Evolutionary conservation across 1,284 basidiomycete genomes (phyloP), one percentile per base, ranked within the genome.

Genomic region (Trametes hirsuta): DNA sequence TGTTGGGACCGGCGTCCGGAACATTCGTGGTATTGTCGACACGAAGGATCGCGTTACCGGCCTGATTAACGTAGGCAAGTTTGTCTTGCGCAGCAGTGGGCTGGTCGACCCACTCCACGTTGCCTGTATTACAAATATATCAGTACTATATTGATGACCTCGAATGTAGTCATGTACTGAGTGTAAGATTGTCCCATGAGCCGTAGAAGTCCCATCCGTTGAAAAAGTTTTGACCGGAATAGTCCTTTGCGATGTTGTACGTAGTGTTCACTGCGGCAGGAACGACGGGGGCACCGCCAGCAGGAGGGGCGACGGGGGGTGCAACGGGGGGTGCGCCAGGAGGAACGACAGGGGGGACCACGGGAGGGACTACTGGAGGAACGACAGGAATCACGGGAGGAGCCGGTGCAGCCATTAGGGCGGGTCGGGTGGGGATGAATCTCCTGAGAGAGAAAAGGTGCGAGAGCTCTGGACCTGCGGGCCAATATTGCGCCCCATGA

Each of bases 141-240:
- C 4, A 53, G 49, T 41, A 8, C 21, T 53, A 90, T 88, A 64
- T 87, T 87, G 37, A 85, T 87, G 6, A 86, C 72, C 66, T 87
- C 84, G 69, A 88, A 86, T 54, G 74, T 14, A 15, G 12, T 46
- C 9, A 39, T 82, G 55, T 62, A 87, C 85, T 84, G 73, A 81
- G 81, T 1, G 86, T 87, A 44, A 84, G 80, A 63, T 87, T 85
- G 66, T 87, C 85, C 53, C 81, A 81, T 52, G 73, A 76, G 3
- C 81, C 83, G 65, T 81, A 85, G 68, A 82, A 88, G 53, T 82
- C 80, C 82, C 84, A 88, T n/a, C 76, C 73, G 62, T 84, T 76
- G 69, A 88, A 87, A 72, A 88, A 89, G 10, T 73, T 77, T n/a
- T 68, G 52, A 5, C 85, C 84, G 14, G 79, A 74, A 66, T 84